phyloP scores from a whole-genome alignment of 805 yeast species.

The Zygosaccharomyces bisporus region DNA sequence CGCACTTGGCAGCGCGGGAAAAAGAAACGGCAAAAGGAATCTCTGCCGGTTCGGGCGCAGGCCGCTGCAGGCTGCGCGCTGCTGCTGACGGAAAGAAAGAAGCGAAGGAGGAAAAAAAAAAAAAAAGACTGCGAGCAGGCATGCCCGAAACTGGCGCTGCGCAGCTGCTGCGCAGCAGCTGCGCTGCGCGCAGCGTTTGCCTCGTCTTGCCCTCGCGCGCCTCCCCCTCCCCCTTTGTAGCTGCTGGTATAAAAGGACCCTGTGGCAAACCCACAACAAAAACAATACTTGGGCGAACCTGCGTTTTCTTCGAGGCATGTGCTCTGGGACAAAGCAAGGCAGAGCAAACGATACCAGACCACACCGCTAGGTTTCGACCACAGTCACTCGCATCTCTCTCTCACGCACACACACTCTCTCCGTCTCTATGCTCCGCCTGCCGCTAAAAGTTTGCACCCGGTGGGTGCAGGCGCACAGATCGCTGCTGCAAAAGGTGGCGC shows the following conservation, averaged over 20 bases:
- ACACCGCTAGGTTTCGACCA: background rate
- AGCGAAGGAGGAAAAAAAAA: background rate
- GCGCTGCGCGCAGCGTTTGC: background rate
- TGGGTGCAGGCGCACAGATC: constrained; percentile 6
- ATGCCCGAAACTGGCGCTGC: too few species aligned
- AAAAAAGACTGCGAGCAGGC: too few species aligned
- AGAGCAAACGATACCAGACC: background rate
- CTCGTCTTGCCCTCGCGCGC: background rate
- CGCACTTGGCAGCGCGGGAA: too few species aligned
- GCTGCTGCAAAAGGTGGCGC: constrained; percentile 2
- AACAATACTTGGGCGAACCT: background rate
- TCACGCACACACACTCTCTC: background rate
- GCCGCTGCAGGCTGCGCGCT: background rate
- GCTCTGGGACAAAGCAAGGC: background rate
- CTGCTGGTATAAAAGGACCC: background rate
- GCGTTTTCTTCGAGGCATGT: background rate
- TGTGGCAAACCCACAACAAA: background rate
- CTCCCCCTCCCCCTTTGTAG: background rate
- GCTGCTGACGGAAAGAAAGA: background rate
- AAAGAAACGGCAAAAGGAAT: too few species aligned
- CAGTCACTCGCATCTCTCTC: background rate
- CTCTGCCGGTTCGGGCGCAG: background rate
- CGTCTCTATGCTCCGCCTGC: background rate
- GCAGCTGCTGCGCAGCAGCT: too few species aligned
- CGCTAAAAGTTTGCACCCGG: background rate